These are phyloP conservation scores for Clarireedia hainanense DNA, from an alignment of 2,329 filamentous ascomycete genomes.

Conservation along the genomic window DNA sequence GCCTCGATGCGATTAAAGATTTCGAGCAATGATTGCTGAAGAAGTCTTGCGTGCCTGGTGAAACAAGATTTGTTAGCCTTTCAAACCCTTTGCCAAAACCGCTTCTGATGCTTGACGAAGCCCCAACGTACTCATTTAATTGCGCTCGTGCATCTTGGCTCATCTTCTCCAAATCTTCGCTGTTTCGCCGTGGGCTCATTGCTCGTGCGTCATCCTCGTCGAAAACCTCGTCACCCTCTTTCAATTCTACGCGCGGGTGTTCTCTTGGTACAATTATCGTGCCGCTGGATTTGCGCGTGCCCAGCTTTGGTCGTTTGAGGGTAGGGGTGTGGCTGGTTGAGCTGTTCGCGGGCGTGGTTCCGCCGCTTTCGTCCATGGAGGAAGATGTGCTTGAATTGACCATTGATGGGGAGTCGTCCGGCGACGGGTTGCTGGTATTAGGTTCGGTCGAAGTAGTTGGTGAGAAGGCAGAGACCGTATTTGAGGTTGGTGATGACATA, in stretches of 20 bases:
- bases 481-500: conserved; percentile 7
- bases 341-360: conserved; percentile 7
- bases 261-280: conserved; percentile 78
- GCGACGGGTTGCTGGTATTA: conserved; percentile 2
- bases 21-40: conserved; percentile 83
- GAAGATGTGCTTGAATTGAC: conserved; percentile 7
- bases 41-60: conserved; percentile 71
- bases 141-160: conserved; percentile 72
- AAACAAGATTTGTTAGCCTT: neutral
- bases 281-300: conserved; percentile 69
- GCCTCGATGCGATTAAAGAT: conserved; percentile 92
- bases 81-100: conserved; percentile 5
- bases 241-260: conserved; percentile 62
- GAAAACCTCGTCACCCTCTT: conserved; percentile 57
- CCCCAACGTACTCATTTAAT: conserved; percentile 42
- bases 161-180: conserved; percentile 81
- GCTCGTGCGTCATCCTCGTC: conserved; percentile 83
- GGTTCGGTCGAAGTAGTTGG: neutral
- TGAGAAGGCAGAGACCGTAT: neutral
- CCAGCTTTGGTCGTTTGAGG: conserved; percentile 53
- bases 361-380: conserved; percentile 4
- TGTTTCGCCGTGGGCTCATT: conserved; percentile 90
- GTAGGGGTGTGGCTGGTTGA: conserved; percentile 6
- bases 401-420: neutral
- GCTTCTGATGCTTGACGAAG: neutral